These are phyloP conservation scores for Fennellomyces sp. DNA, from an alignment of 371 early-diverging fungal genomes.

Conservation along the genomic window DNA sequence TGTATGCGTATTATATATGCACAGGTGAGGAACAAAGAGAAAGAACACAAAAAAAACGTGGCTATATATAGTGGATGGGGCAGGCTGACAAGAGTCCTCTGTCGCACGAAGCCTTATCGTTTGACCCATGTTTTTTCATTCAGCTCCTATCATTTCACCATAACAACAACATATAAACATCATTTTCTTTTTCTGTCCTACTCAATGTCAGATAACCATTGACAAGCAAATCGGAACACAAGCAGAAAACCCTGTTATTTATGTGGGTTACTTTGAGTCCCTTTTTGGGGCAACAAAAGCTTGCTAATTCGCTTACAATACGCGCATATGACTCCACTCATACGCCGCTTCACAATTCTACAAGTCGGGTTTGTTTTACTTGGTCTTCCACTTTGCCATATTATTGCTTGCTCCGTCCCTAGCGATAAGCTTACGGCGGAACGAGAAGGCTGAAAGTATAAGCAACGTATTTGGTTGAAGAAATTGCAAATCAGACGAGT, in stretches of 20 bases:
- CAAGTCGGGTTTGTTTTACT: too few relatives aligned
- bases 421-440: neutral
- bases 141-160: conserved; percentile 7
- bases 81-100: neutral
- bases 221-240: conserved; percentile 6
- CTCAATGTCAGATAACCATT: neutral
- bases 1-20: neutral
- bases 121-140: conserved; percentile 2
- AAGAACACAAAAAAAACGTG: neutral
- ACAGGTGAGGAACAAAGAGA: neutral
- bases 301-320: too few relatives aligned
- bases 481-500: conserved; percentile 5
- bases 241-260: conserved; percentile 2
- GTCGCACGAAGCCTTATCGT: conserved; percentile 2
- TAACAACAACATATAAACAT: neutral
- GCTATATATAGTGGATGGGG: neutral
- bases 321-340: too few relatives aligned
- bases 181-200: neutral
- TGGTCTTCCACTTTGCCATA: too few relatives aligned
- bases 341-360: too few relatives aligned
- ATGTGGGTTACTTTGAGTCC: conserved; percentile 4
- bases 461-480: neutral
- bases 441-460: neutral
- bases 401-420: too few relatives aligned
- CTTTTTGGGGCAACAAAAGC: conserved; percentile 3